Conservation (phyloP, 2,329 filamentous ascomycete genomes). For the Tolypocladium album region DNA sequence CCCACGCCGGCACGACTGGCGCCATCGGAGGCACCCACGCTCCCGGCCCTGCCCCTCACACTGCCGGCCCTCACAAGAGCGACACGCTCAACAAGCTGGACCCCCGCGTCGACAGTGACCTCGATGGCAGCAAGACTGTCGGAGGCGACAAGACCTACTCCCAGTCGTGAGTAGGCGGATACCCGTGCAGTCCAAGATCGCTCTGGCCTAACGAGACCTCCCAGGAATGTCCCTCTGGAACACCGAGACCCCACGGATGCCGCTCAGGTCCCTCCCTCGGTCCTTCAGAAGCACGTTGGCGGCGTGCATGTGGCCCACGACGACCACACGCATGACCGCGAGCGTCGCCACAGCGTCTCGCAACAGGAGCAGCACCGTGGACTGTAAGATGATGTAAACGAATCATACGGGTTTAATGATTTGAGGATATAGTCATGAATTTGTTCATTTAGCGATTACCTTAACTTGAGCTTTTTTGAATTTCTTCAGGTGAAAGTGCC, state of each 20-base stretch:
- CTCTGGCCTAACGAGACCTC: background rate
- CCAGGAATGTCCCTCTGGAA: background rate
- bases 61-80: slow-evolving; percentile 34
- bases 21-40: slow-evolving; percentile 1
- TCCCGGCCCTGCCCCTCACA: slow-evolving; percentile 19
- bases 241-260: slow-evolving; percentile 41
- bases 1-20: background rate
- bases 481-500: background rate
- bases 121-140: slow-evolving; percentile 41
- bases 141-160: slow-evolving; percentile 40
- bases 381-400: slow-evolving; percentile 19
- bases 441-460: background rate
- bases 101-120: slow-evolving; percentile 43
- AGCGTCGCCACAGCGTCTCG: slow-evolving; percentile 34
- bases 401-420: slow-evolving; percentile 3
- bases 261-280: slow-evolving; percentile 45
- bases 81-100: slow-evolving; percentile 45
- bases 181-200: background rate
- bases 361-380: slow-evolving; percentile 38
- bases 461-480: background rate
- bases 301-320: slow-evolving; percentile 33
- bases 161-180: slow-evolving; percentile 21
- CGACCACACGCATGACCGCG: slow-evolving; percentile 30
- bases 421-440: background rate
- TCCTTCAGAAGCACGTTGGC: slow-evolving; percentile 35